These are phyloP conservation scores for Wakefieldia striispora DNA, from an alignment of 768 basidiomycete genomes.

Conservation along the genomic window DNA sequence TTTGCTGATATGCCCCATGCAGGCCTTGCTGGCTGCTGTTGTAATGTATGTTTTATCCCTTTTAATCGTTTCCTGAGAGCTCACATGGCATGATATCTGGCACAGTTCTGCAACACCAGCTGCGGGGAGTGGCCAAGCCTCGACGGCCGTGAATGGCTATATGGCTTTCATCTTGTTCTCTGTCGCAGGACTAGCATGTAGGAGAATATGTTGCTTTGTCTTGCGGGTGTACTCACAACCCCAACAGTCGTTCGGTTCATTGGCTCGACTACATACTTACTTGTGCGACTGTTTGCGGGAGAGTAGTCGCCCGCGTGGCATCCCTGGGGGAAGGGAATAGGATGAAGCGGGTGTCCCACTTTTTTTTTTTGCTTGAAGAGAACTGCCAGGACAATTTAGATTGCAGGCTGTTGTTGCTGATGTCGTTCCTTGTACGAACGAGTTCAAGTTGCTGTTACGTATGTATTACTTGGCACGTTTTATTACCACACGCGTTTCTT, in stretches of 20 bases:
- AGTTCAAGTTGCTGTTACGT: no score
- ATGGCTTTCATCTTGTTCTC: constrained; percentile 88
- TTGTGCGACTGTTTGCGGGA: constrained; percentile 85
- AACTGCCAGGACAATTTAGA: constrained; percentile 15
- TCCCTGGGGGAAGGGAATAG: neutral
- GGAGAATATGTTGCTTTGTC: constrained; percentile 32
- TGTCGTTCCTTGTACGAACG: no score
- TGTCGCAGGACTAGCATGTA: constrained; percentile 84
- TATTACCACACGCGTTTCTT: no score
- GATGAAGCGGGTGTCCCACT: no score
- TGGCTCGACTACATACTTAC: constrained; percentile 78
- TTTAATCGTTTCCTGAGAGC: neutral
- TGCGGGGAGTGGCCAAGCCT: constrained; percentile 46
- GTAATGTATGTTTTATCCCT: constrained; percentile 57
- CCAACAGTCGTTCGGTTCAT: constrained; percentile 75
- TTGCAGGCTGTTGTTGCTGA: neutral
- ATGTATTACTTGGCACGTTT: no score
- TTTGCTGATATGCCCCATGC: constrained; percentile 9
- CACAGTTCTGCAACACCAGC: constrained; percentile 43
- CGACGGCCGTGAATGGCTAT: constrained; percentile 71
- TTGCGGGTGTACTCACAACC: neutral
- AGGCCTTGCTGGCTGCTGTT: constrained; percentile 71
- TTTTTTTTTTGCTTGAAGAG: no score
- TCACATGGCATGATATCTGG: neutral
- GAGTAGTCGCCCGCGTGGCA: constrained; percentile 46